Evolutionary conservation across 176 grass and related monocot genomes (phyloP), one percentile per base, ranked within the genome.

Genomic region (Avena sativa): DNA sequence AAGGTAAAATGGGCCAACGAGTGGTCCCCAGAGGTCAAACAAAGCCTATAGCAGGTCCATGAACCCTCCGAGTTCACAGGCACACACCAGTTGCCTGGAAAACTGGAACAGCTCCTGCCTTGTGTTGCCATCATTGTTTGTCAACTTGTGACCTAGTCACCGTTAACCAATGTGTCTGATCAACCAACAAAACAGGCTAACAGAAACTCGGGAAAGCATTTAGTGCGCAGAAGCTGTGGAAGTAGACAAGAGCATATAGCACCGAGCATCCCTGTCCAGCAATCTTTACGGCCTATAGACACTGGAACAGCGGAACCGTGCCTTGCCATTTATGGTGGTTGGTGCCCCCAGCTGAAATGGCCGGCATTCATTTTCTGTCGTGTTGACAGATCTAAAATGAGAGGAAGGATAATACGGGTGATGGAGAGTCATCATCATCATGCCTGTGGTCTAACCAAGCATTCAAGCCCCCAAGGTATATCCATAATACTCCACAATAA

Each of bases 311-410:
- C 36, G 46, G 47, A 68, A 38, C 26, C 57, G 36, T 80, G 57
- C 26, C 58, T 30, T 4, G 12, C 30, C 69, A 91, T 62, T 88
- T 76, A 91, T 81, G 40, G 62, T 1, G 60, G 69, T 88, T 68
- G 69, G 81, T 80, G 40, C 28, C 55, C 69, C 23, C 76, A 14
- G 14, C 71, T 60, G 28, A 70, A 63, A 81, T 71, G 28, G 48
- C 17, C 17, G 62, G 86, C 89, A 91, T 91, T 91, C 60, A 85
- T 81, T 69, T 57, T 15, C 21, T 47, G 30, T 34, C 47, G 84
- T 50, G 68, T 30, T 20, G 43, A 79, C 21, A 59, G 30, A 46
- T 74, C 81, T 21, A 74, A 59, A 32, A 74, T 36, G 23, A 52
- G 38, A 12, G 38, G 56, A 49, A 44, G 49, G 14, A 74, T 49